Evolutionary conservation across 306 rosid species (phyloP).

Genomic region (Trifolium fragiferum): DNA sequence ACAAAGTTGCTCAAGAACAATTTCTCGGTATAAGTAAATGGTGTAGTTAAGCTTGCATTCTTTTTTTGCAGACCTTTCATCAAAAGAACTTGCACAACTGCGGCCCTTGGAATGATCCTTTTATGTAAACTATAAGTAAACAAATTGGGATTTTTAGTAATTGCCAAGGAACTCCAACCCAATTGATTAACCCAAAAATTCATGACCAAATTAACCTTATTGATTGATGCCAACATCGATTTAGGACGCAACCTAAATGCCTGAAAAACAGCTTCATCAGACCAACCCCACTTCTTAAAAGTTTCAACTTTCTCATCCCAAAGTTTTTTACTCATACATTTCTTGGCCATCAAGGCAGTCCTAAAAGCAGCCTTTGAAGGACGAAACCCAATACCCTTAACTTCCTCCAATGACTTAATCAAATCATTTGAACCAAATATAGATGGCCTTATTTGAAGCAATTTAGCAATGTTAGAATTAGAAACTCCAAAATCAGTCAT

Average conservation of each 20-base stretch:
- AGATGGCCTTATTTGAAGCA: neutral
- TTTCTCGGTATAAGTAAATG: neutral
- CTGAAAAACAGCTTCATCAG: constrained; percentile 45
- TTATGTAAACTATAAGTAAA: constrained; percentile 47
- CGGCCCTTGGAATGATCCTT: constrained; percentile 54
- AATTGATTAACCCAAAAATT: constrained; percentile 44
- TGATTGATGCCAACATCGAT: constrained; percentile 43
- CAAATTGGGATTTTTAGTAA: neutral
- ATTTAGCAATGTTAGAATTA: neutral
- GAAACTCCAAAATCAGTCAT: constrained; percentile 3
- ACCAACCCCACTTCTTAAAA: constrained; percentile 62
- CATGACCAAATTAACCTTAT: constrained; percentile 51
- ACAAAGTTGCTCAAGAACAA: neutral
- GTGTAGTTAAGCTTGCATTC: neutral
- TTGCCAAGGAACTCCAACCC: constrained; percentile 35
- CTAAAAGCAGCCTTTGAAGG: constrained; percentile 34
- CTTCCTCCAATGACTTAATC: constrained; percentile 35
- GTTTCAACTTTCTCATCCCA: constrained; percentile 52
- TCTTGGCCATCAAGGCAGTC: constrained; percentile 38
- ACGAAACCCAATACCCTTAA: constrained; percentile 56
- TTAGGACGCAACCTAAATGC: constrained; percentile 48
- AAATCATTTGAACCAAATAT: constrained; percentile 1
- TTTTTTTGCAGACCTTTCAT: constrained; percentile 46
- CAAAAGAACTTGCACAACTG: constrained; percentile 37
- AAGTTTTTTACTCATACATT: constrained; percentile 23